A percentile compares a stretch with the other conserved stretches of the same genome.
Evolutionary conservation across 2,329 filamentous ascomycete species (phyloP).

Genomic region (Aspergillus pseudoterreus): DNA sequence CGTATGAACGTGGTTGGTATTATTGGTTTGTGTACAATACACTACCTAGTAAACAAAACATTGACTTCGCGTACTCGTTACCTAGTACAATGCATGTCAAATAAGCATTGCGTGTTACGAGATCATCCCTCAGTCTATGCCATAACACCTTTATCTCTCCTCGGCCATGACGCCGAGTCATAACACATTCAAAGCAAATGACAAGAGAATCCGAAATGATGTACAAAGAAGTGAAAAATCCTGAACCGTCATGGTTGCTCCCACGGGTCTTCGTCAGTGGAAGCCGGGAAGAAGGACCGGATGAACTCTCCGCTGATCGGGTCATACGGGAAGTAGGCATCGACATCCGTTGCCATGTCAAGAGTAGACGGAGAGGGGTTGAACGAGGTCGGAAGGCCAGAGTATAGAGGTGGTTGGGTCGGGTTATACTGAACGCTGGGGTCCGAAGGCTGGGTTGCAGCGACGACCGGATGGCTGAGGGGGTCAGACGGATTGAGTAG

Average conservation of each 20-base stretch:
- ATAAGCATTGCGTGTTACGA: too few relatives aligned
- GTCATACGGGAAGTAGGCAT: conserved; percentile 37
- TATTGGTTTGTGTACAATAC: too few relatives aligned
- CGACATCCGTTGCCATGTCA: conserved; percentile 13
- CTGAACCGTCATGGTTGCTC: conserved; percentile 5
- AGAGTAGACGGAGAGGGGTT: conserved; percentile 5
- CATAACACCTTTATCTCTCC: too few relatives aligned
- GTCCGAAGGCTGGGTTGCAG: not conserved
- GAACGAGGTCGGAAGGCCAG: not conserved
- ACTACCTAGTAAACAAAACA: too few relatives aligned
- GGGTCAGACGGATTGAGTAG: not conserved
- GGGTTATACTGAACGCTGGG: not conserved
- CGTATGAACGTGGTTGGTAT: too few relatives aligned
- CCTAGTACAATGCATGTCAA: too few relatives aligned
- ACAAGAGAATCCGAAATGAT: not conserved
- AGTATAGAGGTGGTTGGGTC: not conserved
- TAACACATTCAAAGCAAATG: too few relatives aligned
- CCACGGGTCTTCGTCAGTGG: conserved; percentile 25
- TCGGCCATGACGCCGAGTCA: too few relatives aligned
- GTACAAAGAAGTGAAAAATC: not conserved
- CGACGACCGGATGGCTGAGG: not conserved
- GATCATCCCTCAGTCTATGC: too few relatives aligned
- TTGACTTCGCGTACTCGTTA: too few relatives aligned
- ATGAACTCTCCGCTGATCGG: conserved; percentile 38
- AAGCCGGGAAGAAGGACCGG: conserved; percentile 34